phyloP scores from a whole-genome alignment of 2,329 filamentous ascomycete genomes.

The Arthroderma uncinatum region DNA sequence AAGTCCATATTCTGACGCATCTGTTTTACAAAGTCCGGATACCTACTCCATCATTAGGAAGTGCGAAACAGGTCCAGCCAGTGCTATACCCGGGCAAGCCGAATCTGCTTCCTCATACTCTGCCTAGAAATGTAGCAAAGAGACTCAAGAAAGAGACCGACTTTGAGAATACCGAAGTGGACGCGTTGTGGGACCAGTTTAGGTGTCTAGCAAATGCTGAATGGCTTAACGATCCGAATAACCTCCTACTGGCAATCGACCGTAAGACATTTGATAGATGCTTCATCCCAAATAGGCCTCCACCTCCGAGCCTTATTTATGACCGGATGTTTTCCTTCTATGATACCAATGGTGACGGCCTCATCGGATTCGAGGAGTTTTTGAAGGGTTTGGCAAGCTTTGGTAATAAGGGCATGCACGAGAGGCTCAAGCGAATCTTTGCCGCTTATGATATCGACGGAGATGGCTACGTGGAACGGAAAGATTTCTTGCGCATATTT shows the following conservation, averaged over 20 bases:
- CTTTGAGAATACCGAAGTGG: constrained; percentile 76
- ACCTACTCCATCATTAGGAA: constrained; percentile 71
- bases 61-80: constrained; percentile 64
- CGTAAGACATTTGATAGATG: constrained; percentile 86
- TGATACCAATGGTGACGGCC: constrained; percentile 75
- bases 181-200: constrained; percentile 95
- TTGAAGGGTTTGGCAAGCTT: constrained; percentile 64
- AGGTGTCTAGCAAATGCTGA: constrained; percentile 82
- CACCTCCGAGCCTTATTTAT: constrained; percentile 78
- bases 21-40: constrained; percentile 94
- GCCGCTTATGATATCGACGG: constrained; percentile 82
- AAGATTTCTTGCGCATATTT: constrained; percentile 85
- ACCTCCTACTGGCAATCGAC: constrained; percentile 73
- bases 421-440: constrained; percentile 64
- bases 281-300: constrained; percentile 70
- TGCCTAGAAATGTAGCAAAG: constrained; percentile 57
- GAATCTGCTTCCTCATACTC: constrained; percentile 52
- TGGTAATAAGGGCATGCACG: constrained; percentile 47
- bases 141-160: constrained; percentile 60
- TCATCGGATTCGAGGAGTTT: constrained; percentile 91
- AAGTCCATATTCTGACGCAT: constrained; percentile 76
- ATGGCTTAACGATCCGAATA: constrained; percentile 69
- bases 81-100: constrained; percentile 86
- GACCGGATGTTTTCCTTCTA: constrained; percentile 97
- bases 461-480: constrained; percentile 73